A percentile compares a stretch with the other conserved stretches of the same genome.
phyloP scores from a whole-genome alignment of 106 monocot species.

The Iris macrosiphon region DNA sequence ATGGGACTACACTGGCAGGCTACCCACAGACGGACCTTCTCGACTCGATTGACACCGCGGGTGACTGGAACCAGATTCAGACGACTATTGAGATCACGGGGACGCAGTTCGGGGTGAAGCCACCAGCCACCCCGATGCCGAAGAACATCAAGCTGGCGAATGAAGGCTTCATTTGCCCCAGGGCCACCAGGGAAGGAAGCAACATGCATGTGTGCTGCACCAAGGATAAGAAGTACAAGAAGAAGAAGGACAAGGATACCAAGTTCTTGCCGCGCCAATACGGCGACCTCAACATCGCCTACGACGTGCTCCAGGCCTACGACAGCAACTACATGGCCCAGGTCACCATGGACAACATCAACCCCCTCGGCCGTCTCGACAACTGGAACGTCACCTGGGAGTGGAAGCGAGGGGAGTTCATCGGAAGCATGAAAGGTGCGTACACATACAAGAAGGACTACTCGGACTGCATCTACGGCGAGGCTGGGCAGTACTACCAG shows the following conservation, averaged over 20 bases:
- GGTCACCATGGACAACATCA: conserved; percentile 75
- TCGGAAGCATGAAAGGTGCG: conserved; percentile 80
- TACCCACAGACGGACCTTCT: conserved; percentile 64
- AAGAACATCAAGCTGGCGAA: conserved; percentile 56
- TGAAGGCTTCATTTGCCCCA: conserved; percentile 74
- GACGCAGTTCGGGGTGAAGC: conserved; percentile 82
- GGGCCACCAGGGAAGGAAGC: conserved; percentile 1
- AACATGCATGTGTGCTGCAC: conserved; percentile 83
- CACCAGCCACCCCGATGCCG: conserved; percentile 70
- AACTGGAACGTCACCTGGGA: conserved; percentile 98
- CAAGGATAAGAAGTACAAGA: conserved; percentile 33
- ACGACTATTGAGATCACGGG: conserved; percentile 54
- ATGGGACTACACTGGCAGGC: conserved; percentile 64
- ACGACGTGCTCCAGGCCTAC: conserved; percentile 78
- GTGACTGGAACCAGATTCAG: conserved; percentile 62
- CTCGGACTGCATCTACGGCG: conserved; percentile 66
- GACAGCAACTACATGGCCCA: conserved; percentile 80
- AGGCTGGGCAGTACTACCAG: conserved; percentile 49
- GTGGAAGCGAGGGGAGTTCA: conserved; percentile 96
- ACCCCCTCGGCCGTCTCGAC: conserved; percentile 75
- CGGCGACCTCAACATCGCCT: conserved; percentile 81
- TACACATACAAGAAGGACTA: conserved; percentile 65
- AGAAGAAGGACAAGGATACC: conserved; percentile 1
- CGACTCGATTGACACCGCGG: conserved; percentile 87
- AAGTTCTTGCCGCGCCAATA: conserved; percentile 53